Evolutionary conservation across 129 eudicot species (phyloP).

Genomic region (Artemisia tridentata): DNA sequence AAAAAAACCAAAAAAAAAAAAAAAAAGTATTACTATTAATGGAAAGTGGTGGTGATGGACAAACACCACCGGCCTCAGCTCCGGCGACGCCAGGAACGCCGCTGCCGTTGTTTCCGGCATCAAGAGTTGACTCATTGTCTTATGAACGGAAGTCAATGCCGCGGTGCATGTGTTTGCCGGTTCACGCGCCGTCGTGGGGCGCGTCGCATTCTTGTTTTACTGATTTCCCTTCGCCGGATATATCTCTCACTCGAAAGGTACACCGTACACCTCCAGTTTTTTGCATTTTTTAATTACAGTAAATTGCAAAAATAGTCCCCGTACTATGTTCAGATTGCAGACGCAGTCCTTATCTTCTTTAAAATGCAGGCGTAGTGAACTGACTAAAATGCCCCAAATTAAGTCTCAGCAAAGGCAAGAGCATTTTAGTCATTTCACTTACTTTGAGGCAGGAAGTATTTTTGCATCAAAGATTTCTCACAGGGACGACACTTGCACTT

Average conservation of each 20-base stretch:
- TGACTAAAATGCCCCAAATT: no score
- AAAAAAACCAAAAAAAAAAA: slow-evolving; percentile 11
- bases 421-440: no score
- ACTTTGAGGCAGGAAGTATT: no score
- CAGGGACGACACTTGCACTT: no score
- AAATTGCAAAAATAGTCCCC: no score
- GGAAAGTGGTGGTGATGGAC: slow-evolving; percentile 45
- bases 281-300: neutral
- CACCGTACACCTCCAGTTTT: slow-evolving; percentile 8
- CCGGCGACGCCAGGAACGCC: slow-evolving; percentile 77
- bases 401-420: no score
- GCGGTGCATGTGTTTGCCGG: slow-evolving; percentile 50
- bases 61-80: slow-evolving; percentile 45
- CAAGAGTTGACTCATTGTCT: slow-evolving; percentile 53
- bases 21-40: slow-evolving; percentile 24
- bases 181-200: slow-evolving; percentile 37
- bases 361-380: no score
- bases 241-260: slow-evolving; percentile 45
- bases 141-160: slow-evolving; percentile 69
- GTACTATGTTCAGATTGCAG: no score
- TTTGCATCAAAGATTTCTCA: no score
- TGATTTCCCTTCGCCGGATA: slow-evolving; percentile 36
- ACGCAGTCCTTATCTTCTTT: no score
- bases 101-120: slow-evolving; percentile 47
- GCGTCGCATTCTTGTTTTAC: slow-evolving; percentile 32